Conservation (phyloP, 2,329 filamentous ascomycete species). For the Neonectria sp. region DNA sequence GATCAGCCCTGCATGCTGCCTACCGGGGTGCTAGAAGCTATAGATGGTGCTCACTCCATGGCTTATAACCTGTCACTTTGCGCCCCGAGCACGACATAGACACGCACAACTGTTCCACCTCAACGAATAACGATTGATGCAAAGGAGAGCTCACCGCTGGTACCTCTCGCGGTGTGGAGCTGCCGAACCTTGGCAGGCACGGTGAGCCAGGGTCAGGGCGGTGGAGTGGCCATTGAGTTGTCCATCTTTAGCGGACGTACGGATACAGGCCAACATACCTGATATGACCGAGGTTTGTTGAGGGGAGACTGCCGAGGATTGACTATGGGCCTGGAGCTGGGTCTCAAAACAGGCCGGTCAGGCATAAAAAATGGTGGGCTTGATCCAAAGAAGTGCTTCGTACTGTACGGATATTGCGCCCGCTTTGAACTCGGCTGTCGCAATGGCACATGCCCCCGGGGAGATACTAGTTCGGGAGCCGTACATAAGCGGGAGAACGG, state of each 20-base stretch:
- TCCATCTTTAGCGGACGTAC: background rate
- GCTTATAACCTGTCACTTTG: conserved; percentile 12
- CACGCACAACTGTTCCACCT: conserved; percentile 8
- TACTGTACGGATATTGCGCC: conserved; percentile 1
- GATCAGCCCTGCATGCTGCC: conserved; percentile 31
- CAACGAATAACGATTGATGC: conserved; percentile 5
- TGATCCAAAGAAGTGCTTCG: background rate
- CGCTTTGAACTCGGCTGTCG: conserved; percentile 23
- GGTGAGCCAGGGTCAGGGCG: background rate
- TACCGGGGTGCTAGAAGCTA: background rate
- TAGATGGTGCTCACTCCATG: conserved; percentile 5
- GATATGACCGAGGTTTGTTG: conserved; percentile 15
- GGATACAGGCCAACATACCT: background rate
- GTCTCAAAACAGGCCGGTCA: background rate
- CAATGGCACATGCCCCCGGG: conserved; percentile 33
- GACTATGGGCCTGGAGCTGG: background rate
- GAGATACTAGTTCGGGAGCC: conserved; percentile 37
- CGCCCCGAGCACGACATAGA: conserved; percentile 10
- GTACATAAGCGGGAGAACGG: conserved; percentile 42
- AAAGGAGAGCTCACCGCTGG: conserved; percentile 24
- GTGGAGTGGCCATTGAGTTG: background rate
- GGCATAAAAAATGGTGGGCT: background rate
- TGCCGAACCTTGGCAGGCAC: conserved; percentile 7
- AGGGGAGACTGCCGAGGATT: background rate
- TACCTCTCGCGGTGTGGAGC: conserved; percentile 4